Percentiles rank a stretch among this genome's conserved stretches.
These are phyloP conservation scores for Sistotremastrum niveocremeum DNA, from an alignment of 768 basidiomycete species.

Conservation along the genomic window DNA sequence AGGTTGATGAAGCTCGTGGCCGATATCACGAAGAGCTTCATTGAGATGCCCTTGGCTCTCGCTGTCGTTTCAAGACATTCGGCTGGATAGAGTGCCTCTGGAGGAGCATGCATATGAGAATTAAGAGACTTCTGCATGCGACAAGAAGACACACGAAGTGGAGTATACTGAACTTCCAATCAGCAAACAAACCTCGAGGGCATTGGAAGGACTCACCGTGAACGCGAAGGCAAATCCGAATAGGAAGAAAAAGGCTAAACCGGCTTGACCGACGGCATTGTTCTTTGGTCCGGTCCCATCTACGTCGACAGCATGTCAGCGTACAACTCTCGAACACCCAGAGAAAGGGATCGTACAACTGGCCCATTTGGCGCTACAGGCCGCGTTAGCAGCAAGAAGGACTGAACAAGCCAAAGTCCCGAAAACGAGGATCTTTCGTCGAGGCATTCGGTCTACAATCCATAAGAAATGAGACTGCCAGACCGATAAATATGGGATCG, in stretches of 20 bases:
- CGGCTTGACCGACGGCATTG: constrained; percentile 7
- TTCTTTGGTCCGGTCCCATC: neutral
- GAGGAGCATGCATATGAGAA: neutral
- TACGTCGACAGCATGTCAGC: neutral
- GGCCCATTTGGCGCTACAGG: constrained; percentile 10
- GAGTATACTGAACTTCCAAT: neutral
- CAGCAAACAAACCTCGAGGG: too few relatives aligned
- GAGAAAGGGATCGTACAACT: too few relatives aligned
- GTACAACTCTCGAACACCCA: too few relatives aligned
- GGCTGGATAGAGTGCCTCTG: constrained; percentile 14
- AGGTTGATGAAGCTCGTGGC: constrained; percentile 18
- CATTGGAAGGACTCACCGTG: constrained; percentile 21
- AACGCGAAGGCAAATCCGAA: constrained; percentile 13
- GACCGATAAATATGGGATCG: too few relatives aligned
- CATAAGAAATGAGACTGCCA: constrained; percentile 15
- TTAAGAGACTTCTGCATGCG: neutral
- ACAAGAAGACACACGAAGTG: neutral
- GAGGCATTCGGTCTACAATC: constrained; percentile 15
- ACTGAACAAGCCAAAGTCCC: constrained; percentile 16
- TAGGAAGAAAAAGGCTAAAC: constrained; percentile 21
- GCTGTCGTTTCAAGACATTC: constrained; percentile 21
- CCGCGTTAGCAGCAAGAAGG: constrained; percentile 12
- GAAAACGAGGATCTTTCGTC: constrained; percentile 17
- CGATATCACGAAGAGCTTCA: constrained; percentile 5
- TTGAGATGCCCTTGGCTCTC: constrained; percentile 22